These are phyloP conservation scores for Wallacemonas collosoma DNA, from an alignment of 208 protist genomes.

Conservation along the genomic window DNA sequence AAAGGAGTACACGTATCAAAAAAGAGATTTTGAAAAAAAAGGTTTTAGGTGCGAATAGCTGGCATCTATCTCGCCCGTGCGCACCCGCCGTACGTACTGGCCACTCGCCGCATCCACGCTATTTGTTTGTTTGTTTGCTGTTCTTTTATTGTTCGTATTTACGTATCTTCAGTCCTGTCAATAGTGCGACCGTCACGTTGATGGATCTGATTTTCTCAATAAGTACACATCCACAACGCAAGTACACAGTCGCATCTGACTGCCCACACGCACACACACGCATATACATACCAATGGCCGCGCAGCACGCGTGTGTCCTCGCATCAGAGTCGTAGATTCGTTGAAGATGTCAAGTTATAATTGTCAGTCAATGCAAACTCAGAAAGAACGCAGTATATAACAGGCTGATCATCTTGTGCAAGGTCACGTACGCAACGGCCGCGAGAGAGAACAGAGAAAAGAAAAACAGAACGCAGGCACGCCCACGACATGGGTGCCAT, in stretches of 20 bases:
- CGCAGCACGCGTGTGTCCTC: not conserved
- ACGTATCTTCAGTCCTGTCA: too few relatives aligned
- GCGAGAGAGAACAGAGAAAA: slow-evolving; percentile 14
- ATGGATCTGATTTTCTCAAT: too few relatives aligned
- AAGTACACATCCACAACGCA: too few relatives aligned
- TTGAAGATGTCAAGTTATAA: slow-evolving; percentile 17
- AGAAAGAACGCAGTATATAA: slow-evolving; percentile 37
- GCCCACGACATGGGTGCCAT: not conserved
- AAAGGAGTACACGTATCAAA: too few relatives aligned
- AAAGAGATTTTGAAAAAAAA: slow-evolving; percentile 8
- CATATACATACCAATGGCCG: not conserved
- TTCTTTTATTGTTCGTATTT: too few relatives aligned
- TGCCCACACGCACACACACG: slow-evolving; percentile 3
- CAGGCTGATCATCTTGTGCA: slow-evolving; percentile 26
- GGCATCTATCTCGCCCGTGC: too few relatives aligned
- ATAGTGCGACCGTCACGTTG: too few relatives aligned
- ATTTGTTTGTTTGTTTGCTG: too few relatives aligned
- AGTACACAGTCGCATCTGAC: not conserved
- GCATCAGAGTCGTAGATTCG: slow-evolving; percentile 9
- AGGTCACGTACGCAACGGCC: not conserved
- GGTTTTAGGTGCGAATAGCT: not conserved
- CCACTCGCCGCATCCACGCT: too few relatives aligned
- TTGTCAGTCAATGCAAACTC: slow-evolving; percentile 10
- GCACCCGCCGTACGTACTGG: too few relatives aligned
- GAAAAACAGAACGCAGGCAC: not conserved